Evolutionary conservation across 768 basidiomycete species (phyloP), one percentile per base, ranked within the genome.

Genomic region (Suillus spraguei): DNA sequence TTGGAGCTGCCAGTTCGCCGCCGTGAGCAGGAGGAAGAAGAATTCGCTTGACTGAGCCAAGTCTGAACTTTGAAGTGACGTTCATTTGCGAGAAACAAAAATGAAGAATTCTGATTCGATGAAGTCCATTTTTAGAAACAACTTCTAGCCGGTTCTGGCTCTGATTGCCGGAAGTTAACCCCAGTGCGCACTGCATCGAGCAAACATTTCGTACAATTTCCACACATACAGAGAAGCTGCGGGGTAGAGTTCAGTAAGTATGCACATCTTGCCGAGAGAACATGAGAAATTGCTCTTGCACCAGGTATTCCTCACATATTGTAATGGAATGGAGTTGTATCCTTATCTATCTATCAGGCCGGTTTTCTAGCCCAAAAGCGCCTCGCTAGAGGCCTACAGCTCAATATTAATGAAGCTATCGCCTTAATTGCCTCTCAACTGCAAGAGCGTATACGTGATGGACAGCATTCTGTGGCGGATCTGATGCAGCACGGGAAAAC

Each of bases 401-500:
- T 99, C 61, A 99, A 99, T 77, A 79, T 88, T 65, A 85, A 92
- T 4, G 97, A 99, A 77, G 90, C 95, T 0, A 85, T 88, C 16
- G 95, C 94, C 2, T 84, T 99, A 10, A 95, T 99, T 66, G 89
- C 95, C 2, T 87, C 87, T n/a, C 91, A 94, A 69, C 85, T 98
- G 2, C 97, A 99, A 69, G 97, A 98, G 74, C 86, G 87, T 55
- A 97, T 97, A 69, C 84, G 97, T 11, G 97, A 99, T 90, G 97
- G 96, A 4, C 73, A 77, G 17, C 83, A 95, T 72, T 86, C 87
- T 0, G 96, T 99, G 10, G 84, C 93, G 0, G 86, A 98, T 65
- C 78, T 99, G n/a, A 97, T 97, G 96, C 88, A 94, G 55, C 81
- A 91, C 69, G 97, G 97, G 8, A 98, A 95, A 80, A 85, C 83